Percentiles rank a stretch among this genome's conserved stretches.
Evolutionary conservation across 2,329 filamentous ascomycete genomes (phyloP).

Genomic region (Davidsoniella eucalypti): DNA sequence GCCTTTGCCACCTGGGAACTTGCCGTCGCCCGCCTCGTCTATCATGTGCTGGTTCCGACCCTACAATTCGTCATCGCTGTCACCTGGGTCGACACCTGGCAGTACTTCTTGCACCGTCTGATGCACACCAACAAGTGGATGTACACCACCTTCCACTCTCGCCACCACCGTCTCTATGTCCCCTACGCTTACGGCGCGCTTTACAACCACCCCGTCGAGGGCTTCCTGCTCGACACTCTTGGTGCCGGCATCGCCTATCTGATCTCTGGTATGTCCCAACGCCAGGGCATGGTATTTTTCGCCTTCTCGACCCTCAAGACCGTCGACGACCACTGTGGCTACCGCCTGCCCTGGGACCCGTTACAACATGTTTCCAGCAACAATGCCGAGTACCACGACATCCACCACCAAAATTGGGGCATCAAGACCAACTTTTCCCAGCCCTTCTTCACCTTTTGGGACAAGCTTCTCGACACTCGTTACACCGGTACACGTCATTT

Average conservation of each 20-base stretch:
- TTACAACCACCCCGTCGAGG: conserved; percentile 92
- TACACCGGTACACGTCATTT: conserved; percentile 50
- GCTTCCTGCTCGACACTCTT: conserved; percentile 80
- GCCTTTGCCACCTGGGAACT: conserved; percentile 78
- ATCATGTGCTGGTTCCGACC: conserved; percentile 59
- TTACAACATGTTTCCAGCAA: conserved; percentile 84
- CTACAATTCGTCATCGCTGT: conserved; percentile 64
- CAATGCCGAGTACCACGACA: conserved; percentile 92
- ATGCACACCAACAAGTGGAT: conserved; percentile 98
- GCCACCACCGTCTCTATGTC: conserved; percentile 92
- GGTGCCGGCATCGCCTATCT: conserved; percentile 77
- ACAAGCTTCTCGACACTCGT: conserved; percentile 62
- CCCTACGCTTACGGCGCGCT: conserved; percentile 93
- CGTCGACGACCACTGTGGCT: conserved; percentile 94
- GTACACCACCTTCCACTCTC: conserved; percentile 84
- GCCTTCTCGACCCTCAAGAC: conserved; percentile 84
- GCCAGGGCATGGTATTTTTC: conserved; percentile 83
- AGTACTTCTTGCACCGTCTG: conserved; percentile 88
- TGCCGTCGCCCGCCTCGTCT: conserved; percentile 55
- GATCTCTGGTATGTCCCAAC: conserved; percentile 61
- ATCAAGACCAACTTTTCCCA: conserved; percentile 93
- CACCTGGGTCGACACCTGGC: conserved; percentile 81
- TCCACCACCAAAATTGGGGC: conserved; percentile 97
- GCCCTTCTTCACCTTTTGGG: conserved; percentile 94
- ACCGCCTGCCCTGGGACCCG: conserved; percentile 88